Conservation (phyloP, 345 rosid species). For the Clausena lansium region DNA sequence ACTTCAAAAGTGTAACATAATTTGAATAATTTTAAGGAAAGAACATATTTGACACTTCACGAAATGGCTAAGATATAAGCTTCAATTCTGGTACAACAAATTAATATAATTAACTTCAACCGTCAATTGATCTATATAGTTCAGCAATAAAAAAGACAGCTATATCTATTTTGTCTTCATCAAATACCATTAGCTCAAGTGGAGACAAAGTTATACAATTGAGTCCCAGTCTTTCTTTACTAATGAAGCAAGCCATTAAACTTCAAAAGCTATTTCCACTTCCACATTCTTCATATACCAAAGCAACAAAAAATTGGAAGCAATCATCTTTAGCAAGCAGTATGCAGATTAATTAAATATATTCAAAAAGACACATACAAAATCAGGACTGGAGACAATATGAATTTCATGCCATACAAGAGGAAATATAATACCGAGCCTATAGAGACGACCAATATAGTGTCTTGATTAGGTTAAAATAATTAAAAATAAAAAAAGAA, state of each 20-base stretch:
- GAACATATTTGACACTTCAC: not conserved
- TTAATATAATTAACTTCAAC: not conserved
- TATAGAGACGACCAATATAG: not conserved
- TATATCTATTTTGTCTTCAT: not conserved
- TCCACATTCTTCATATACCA: not conserved
- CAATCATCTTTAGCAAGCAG: not conserved
- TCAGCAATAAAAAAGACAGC: not conserved
- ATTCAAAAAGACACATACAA: not conserved
- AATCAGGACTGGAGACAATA: not conserved
- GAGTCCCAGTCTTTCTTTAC: not conserved
- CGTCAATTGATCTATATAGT: not conserved
- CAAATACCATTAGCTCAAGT: not conserved
- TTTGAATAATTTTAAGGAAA: not conserved
- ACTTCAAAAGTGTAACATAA: not conserved
- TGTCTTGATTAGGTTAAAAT: not conserved
- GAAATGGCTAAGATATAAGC: not conserved
- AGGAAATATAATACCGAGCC: not conserved
- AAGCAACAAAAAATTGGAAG: not conserved
- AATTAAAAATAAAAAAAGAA: conserved; percentile 11
- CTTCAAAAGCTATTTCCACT: not conserved
- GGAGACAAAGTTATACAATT: not conserved
- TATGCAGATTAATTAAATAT: not conserved
- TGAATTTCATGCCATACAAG: not conserved
- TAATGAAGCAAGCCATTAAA: not conserved
- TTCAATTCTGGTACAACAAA: not conserved